A percentile compares a stretch with the other conserved stretches of the same genome.
These are phyloP conservation scores for Porogramme epimiltina DNA, from an alignment of 1,284 basidiomycete genomes.

Conservation along the genomic window DNA sequence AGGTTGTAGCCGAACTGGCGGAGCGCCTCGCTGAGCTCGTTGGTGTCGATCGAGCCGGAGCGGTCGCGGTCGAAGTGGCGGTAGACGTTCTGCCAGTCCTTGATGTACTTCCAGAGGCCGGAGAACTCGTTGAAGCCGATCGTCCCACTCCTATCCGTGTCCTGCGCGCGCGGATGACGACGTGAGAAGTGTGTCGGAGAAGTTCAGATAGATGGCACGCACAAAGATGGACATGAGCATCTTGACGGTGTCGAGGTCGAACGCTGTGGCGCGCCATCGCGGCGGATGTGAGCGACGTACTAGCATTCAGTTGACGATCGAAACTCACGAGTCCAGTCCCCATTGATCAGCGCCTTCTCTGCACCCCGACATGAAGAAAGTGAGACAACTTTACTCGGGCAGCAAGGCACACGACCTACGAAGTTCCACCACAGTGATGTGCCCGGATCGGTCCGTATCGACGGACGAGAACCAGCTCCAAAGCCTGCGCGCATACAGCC, in stretches of 20 bases:
- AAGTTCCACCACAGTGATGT: constrained; percentile 66
- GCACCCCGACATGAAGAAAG: constrained; percentile 1
- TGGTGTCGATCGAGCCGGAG: constrained; percentile 72
- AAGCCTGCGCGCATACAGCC: constrained; percentile 42
- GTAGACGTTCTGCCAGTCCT: constrained; percentile 84
- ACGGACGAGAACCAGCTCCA: constrained; percentile 77
- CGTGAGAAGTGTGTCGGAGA: not conserved
- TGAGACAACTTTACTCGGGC: not conserved
- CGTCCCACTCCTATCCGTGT: constrained; percentile 71
- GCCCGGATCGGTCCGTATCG: constrained; percentile 68
- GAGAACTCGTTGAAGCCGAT: constrained; percentile 81
- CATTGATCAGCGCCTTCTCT: constrained; percentile 76
- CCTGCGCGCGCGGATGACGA: constrained; percentile 37
- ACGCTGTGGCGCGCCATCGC: constrained; percentile 45
- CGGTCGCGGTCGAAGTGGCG: constrained; percentile 76
- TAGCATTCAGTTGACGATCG: not conserved
- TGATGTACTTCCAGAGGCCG: constrained; percentile 81
- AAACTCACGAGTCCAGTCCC: constrained; percentile 75
- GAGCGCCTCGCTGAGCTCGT: constrained; percentile 67
- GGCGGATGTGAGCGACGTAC: not conserved
- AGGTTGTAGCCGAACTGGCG: constrained; percentile 73
- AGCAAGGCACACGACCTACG: constrained; percentile 44
- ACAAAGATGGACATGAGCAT: constrained; percentile 82
- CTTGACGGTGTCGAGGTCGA: constrained; percentile 83
- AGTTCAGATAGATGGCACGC: constrained; percentile 28